Conservation (phyloP, 164 flowering plant species). For the Warburgia ugandensis region DNA sequence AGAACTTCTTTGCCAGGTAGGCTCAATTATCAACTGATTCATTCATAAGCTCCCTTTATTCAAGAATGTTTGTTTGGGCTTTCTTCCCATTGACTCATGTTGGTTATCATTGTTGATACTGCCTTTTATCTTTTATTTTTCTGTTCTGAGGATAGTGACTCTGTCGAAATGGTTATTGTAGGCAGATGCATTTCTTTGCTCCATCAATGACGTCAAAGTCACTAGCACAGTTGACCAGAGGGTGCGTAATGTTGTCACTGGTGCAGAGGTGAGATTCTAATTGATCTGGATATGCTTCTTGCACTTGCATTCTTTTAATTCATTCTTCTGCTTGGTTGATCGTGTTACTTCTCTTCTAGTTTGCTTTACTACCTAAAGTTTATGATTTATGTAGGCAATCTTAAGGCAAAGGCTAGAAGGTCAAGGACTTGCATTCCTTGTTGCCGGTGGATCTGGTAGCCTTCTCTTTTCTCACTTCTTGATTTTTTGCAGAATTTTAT, state of each 20-base stretch:
- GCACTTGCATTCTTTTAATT: neutral
- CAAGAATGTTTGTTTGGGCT: neutral
- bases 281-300: neutral
- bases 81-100: neutral
- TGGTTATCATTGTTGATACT: neutral
- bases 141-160: conserved; percentile 3
- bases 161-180: conserved; percentile 36
- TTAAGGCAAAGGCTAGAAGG: conserved; percentile 86
- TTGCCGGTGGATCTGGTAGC: conserved; percentile 96
- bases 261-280: conserved; percentile 65
- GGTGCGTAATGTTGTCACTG: conserved; percentile 49
- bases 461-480: conserved; percentile 1
- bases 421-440: conserved; percentile 88
- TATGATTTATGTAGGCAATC: conserved; percentile 54
- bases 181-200: conserved; percentile 99
- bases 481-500: no score
- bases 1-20: conserved; percentile 90
- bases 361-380: no score
- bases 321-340: neutral
- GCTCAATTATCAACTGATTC: conserved; percentile 6
- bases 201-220: conserved; percentile 86
- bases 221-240: conserved; percentile 72
- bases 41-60: conserved; percentile 4
- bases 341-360: neutral
- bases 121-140: neutral